Evolutionary conservation across 2,329 filamentous ascomycete species (phyloP), one percentile per base, ranked within the genome.

Genomic region (Colletotrichum tropicicola): DNA sequence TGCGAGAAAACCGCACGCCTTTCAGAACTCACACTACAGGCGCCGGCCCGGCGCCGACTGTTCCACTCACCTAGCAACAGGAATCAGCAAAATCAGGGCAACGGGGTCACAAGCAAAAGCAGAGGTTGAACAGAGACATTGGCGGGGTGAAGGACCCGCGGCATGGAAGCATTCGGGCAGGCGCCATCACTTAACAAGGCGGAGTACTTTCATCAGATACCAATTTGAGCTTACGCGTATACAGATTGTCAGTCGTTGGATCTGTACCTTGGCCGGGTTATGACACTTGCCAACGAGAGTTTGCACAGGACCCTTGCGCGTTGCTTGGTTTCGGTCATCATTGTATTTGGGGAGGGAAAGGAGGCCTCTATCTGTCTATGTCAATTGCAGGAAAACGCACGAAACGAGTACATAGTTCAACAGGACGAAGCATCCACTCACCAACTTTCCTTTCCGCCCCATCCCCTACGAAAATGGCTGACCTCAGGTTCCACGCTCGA

Each of bases 171-270:
- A 62, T 65, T 60, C 57, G 35, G 27, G 49, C 49, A 56, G 58
- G 57, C 44, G 62, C 62, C 62, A 65, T 65, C 37, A 62, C 51
- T 45, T 62, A 57, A 65, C 28, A 28, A 28, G 48, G 49, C 62
- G 62, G 62, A 56, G 58, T 51, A 60, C 56, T 48, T 59, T 65
- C 48, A 65, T 61, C 51, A 45, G 51, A 62, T 65, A 65, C 62
- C 62, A 65, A 62, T 65, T 65, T 65, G 37, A 65, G 58, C 62
- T 62, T 61, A 56, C 58, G 57, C 49, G 62, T 56, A 62, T 62
- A 62, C 62, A 62, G 57, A 56, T 47, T 65, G 62, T 65, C 57
- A 56, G 37, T 55, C 44, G 35, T 61, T 65, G 57, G 62, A 65
- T 62, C 62, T 65, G 58, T 39, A 56, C 41, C 44, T 59, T 52